phyloP scores from a whole-genome alignment of 148 eudicot genomes.

The Silene conica region DNA sequence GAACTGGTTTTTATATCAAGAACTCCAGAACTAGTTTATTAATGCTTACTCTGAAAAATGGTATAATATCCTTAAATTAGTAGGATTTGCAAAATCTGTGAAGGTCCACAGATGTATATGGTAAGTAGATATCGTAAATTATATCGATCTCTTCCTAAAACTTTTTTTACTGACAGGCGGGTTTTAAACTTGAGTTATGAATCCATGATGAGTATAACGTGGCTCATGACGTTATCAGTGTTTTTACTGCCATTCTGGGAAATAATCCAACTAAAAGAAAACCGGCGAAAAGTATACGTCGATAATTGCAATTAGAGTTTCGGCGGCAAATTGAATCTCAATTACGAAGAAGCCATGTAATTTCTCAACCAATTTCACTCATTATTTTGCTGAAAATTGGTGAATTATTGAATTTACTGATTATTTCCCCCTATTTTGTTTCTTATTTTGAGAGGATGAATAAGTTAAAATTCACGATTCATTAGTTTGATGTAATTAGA shows the following conservation, averaged over 20 bases:
- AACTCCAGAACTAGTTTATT: background rate
- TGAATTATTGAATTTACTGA: background rate
- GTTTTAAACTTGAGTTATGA: too few relatives aligned
- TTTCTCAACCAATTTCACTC: background rate
- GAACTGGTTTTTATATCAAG: too few relatives aligned
- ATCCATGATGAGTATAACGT: too few relatives aligned
- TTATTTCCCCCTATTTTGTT: background rate
- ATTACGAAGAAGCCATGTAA: background rate
- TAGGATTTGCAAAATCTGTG: too few relatives aligned
- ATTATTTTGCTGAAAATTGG: background rate
- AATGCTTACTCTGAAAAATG: too few relatives aligned
- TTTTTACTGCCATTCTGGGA: too few relatives aligned
- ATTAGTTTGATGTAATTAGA: background rate
- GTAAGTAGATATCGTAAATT: too few relatives aligned
- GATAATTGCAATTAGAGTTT: background rate
- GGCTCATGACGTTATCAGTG: background rate
- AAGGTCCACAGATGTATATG: too few relatives aligned
- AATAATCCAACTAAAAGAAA: too few relatives aligned
- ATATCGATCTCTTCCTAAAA: background rate
- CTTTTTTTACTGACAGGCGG: background rate
- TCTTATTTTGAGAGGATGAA: background rate
- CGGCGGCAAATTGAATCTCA: constrained; percentile 3
- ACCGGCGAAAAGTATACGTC: background rate
- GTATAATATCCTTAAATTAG: too few relatives aligned
- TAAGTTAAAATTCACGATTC: background rate